Conservation (phyloP, 2,329 filamentous ascomycete genomes). For the Beauveria scarabaeidicola region DNA sequence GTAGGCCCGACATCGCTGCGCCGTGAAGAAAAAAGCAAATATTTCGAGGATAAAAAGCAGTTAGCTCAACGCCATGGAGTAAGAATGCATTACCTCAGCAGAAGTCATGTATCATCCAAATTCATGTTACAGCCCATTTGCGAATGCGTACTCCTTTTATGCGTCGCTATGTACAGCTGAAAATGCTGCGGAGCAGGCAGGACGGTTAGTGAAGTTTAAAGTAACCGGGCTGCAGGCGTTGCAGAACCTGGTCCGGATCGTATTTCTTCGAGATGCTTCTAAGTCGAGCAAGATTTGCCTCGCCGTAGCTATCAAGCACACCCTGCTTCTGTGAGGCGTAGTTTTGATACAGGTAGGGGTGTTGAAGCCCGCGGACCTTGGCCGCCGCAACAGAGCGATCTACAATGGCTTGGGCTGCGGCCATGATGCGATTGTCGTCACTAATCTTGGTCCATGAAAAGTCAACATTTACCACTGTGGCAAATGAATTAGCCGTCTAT, state of each 20-base stretch:
- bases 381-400: constrained; percentile 21
- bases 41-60: background rate
- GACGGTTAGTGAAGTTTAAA: constrained; percentile 27
- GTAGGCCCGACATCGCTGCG: background rate
- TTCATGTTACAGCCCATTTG: background rate
- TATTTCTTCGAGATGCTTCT: constrained; percentile 25
- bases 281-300: constrained; percentile 27
- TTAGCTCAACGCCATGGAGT: too few species aligned
- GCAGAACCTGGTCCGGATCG: constrained; percentile 28
- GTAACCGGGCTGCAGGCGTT: constrained; percentile 28
- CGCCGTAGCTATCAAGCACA: constrained; percentile 32
- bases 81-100: background rate
- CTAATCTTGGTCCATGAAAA: constrained; percentile 20
- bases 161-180: constrained; percentile 10
- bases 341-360: constrained; percentile 36
- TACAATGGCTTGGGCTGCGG: constrained; percentile 19
- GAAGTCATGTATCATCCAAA: background rate
- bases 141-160: background rate
- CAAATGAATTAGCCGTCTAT: background rate
- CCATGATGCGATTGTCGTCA: constrained; percentile 26
- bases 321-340: constrained; percentile 35
- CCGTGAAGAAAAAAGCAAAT: background rate
- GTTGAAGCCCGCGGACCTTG: constrained; percentile 22
- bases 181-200: background rate
- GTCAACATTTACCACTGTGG: constrained; percentile 17